Evolutionary conservation across 208 protist genomes (phyloP).

Genomic region (Wallacemonas sp.): DNA sequence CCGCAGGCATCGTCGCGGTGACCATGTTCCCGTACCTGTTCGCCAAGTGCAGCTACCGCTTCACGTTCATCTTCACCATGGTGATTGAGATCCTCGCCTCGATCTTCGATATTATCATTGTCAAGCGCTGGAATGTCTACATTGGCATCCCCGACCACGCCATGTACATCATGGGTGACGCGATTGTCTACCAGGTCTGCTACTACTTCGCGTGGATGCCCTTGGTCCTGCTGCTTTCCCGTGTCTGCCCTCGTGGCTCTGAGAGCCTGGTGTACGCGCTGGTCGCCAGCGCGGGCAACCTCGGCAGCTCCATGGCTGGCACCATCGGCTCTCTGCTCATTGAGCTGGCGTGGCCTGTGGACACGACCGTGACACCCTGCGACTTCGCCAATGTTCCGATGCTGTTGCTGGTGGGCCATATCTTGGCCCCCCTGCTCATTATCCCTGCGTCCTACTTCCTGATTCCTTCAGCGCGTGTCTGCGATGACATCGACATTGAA

Average conservation of each 20-base stretch:
- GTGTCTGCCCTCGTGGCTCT: constrained; percentile 75
- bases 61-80: constrained; percentile 34
- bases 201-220: constrained; percentile 54
- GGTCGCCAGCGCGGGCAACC: constrained; percentile 65
- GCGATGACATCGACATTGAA: constrained; percentile 38
- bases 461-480: constrained; percentile 48
- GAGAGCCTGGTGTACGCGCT: constrained; percentile 82
- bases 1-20: constrained; percentile 23
- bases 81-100: constrained; percentile 28
- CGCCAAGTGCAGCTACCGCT: constrained; percentile 29
- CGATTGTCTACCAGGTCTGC: constrained; percentile 40
- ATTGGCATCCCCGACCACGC: constrained; percentile 38
- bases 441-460: constrained; percentile 49
- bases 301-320: constrained; percentile 45
- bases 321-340: constrained; percentile 60
- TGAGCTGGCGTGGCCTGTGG: constrained; percentile 52
- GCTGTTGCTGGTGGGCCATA: constrained; percentile 63
- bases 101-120: constrained; percentile 41
- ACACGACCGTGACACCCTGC: constrained; percentile 38
- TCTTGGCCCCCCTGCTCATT: constrained; percentile 43
- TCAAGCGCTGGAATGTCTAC: constrained; percentile 35
- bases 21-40: constrained; percentile 35
- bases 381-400: constrained; percentile 65
- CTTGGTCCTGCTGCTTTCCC: constrained; percentile 69
- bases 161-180: constrained; percentile 52